Percentiles rank a stretch among this genome's conserved stretches.
Conservation (phyloP, 805 yeast species). For the Schwanniomyces sp. region DNA sequence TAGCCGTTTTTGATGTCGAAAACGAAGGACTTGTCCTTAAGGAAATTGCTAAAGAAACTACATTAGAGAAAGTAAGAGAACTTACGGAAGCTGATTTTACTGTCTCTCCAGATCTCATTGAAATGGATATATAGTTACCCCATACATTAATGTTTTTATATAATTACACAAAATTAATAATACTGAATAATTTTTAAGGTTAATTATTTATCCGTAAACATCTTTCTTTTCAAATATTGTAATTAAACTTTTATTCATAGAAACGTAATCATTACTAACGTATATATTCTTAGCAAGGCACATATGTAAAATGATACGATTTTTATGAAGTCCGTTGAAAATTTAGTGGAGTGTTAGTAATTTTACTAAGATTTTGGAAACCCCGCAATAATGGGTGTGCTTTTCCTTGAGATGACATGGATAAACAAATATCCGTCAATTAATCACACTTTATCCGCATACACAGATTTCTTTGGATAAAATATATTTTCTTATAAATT, state of each 20-base stretch:
- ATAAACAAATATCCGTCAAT: not conserved
- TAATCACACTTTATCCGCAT: not conserved
- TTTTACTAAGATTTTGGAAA: not conserved
- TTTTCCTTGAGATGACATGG: not conserved
- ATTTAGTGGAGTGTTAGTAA: not conserved
- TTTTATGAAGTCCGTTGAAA: not conserved
- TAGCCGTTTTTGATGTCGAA: constrained; percentile 46
- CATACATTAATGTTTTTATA: not conserved
- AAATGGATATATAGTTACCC: constrained; percentile 8
- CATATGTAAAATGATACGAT: not conserved
- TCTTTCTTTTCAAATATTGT: not conserved
- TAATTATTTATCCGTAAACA: not conserved
- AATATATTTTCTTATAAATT: not conserved
- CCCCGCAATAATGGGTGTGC: not conserved
- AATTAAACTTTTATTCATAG: not conserved
- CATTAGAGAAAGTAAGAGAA: constrained; percentile 36
- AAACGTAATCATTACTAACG: not conserved
- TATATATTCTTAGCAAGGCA: too few species aligned
- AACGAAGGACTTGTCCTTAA: constrained; percentile 35
- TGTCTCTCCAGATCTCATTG: constrained; percentile 26
- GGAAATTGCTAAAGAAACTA: constrained; percentile 41
- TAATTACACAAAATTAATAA: not conserved
- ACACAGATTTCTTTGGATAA: not conserved
- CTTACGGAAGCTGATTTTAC: constrained; percentile 43
- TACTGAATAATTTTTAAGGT: not conserved